phyloP scores from a whole-genome alignment of 805 yeast species.

The Yamadazyma laniorum region DNA sequence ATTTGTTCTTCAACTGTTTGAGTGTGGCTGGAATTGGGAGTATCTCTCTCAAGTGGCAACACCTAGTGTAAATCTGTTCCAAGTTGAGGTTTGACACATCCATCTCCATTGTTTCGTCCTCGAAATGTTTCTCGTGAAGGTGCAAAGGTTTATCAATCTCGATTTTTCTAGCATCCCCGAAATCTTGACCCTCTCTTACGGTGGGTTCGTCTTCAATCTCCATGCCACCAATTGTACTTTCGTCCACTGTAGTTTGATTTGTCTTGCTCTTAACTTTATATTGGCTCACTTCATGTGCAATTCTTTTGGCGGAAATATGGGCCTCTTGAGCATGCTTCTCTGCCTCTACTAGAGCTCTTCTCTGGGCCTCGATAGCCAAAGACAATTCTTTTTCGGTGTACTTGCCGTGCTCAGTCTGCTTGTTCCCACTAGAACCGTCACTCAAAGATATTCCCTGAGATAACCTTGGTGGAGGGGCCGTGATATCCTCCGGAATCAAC shows the following conservation, averaged over 20 bases:
- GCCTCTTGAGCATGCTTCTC: constrained; percentile 76
- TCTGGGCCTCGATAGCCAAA: constrained; percentile 59
- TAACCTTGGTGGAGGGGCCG: constrained; percentile 60
- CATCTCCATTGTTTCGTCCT: constrained; percentile 18
- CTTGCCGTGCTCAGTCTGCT: constrained; percentile 26
- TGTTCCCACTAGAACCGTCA: constrained; percentile 25
- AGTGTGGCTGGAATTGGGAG: constrained; percentile 86
- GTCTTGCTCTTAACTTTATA: constrained; percentile 28
- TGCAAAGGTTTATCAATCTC: constrained; percentile 75
- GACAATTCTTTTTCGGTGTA: constrained; percentile 49
- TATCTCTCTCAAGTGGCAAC: constrained; percentile 90
- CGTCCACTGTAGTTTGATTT: constrained; percentile 10
- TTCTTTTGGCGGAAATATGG: constrained; percentile 64
- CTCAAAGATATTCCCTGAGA: constrained; percentile 64
- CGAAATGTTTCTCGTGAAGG: constrained; percentile 53
- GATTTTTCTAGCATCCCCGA: constrained; percentile 16
- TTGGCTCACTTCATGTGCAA: constrained; percentile 61
- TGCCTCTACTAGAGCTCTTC: constrained; percentile 54
- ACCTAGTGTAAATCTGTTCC: constrained; percentile 65
- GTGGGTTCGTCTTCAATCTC: constrained; percentile 16
- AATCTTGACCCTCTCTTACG: neutral
- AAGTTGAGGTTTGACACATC: constrained; percentile 31
- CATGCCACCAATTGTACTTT: constrained; percentile 7
- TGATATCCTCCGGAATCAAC: constrained; percentile 59
- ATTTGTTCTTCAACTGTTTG: constrained; percentile 51